Base-by-base conservation (phyloP, 2,329 filamentous ascomycete species). In the Aaosphaeria pasadenensis region DNA sequence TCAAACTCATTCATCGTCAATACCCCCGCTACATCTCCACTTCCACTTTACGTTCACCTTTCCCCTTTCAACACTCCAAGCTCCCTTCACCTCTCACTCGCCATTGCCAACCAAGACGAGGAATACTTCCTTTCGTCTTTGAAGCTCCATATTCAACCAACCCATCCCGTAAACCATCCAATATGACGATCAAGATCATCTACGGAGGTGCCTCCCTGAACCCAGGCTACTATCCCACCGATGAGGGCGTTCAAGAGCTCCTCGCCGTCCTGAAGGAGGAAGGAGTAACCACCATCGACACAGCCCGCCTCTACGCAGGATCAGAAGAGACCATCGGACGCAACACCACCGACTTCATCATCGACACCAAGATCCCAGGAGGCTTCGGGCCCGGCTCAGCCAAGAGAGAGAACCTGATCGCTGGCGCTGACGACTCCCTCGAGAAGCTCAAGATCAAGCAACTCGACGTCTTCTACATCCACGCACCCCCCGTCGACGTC, bases 301-400 rank as follows among this genome's bases (percentile, higher is more conserved):
- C 72, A 0, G 73, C 74, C 0, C 64, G 68, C 13, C 50, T 71
- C 5, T 78, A 79, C 50, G 58, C 58, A 7, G 59, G 70, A 28
- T 74, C 70, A 28, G 75, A 79, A 53, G 59, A 62, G 30, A 58
- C 66, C 11, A 66, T 79, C 0, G 75, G 76, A 43, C 49, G 68
- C 13, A 24, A 24, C 17, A 52, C 64, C 31, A 24, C 24, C 7
- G 56, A 65, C 32, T 78, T 78, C 59, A 62, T 54, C 35, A 68
- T 79, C 54, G 74, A 77, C 59, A 77, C 74, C 42, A 78, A 79
- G 52, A 62, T 71, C 32, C 51, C 56, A 6, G 74, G 74, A 5
- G 74, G 74, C 28, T 72, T 73, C 50, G 49, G 44, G 2, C 57
- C 63, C 4, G 72, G 66, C 44, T 53, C 56, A 30, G 59, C 61